These are phyloP conservation scores for Malassezia nana DNA, from an alignment of 1,284 basidiomycete species.

Conservation along the genomic window DNA sequence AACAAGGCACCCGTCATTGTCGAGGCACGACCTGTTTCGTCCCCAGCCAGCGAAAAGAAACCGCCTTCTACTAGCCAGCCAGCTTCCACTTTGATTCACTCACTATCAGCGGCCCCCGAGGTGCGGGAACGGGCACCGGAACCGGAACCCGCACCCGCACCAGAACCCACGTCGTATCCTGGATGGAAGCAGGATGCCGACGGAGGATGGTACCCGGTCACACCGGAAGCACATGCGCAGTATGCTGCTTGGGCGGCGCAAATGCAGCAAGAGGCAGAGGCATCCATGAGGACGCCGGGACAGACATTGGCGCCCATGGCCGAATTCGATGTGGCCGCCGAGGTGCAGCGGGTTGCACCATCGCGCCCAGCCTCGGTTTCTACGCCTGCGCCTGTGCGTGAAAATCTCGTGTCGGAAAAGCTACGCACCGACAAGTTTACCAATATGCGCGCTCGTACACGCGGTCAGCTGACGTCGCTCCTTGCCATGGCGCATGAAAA, in stretches of 20 bases:
- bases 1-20: neutral
- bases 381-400: conserved; percentile 13
- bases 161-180: conserved; percentile 14
- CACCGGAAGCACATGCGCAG: conserved; percentile 38
- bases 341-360: conserved; percentile 14
- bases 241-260: conserved; percentile 23
- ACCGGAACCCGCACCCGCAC: neutral
- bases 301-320: neutral
- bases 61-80: neutral
- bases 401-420: conserved; percentile 9
- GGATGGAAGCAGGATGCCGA: conserved; percentile 45
- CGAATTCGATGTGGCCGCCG: conserved; percentile 6
- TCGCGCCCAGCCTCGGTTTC: conserved; percentile 7
- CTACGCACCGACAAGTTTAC: conserved; percentile 23
- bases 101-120: conserved; percentile 30
- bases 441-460: conserved; percentile 24
- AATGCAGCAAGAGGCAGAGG: neutral
- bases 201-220: conserved; percentile 43
- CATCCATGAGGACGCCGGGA: neutral
- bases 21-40: neutral
- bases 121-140: conserved; percentile 13
- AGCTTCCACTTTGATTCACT: neutral
- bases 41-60: neutral
- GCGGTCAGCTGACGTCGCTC: conserved; percentile 39
- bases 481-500: conserved; percentile 35